Evolutionary conservation across 495 filamentous ascomycete species (phyloP).

Genomic region (Thermothielavioides terrestris): DNA sequence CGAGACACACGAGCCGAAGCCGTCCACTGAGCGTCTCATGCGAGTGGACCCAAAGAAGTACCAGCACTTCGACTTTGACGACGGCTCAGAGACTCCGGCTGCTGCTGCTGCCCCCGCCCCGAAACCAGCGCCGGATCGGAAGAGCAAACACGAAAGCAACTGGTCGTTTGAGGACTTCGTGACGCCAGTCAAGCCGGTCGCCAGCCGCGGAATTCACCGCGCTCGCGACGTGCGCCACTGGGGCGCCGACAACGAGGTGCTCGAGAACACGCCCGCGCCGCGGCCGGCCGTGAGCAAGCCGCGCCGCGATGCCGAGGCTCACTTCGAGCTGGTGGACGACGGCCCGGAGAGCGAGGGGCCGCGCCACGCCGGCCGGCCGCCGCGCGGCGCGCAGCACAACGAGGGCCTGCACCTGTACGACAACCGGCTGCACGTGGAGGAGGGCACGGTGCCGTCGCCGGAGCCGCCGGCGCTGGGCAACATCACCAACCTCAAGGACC

Average conservation of each 20-base stretch:
- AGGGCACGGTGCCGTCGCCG: slow-evolving; percentile 28
- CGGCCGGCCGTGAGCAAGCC: slow-evolving; percentile 52
- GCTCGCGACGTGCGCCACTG: slow-evolving; percentile 57
- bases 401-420: slow-evolving; percentile 66
- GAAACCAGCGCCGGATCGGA: slow-evolving; percentile 25
- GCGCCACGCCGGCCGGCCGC: slow-evolving; percentile 38
- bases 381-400: slow-evolving; percentile 47
- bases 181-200: slow-evolving; percentile 62
- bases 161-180: slow-evolving; percentile 84
- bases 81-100: slow-evolving; percentile 43
- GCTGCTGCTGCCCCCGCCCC: slow-evolving; percentile 28
- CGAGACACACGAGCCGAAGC: slow-evolving; percentile 29
- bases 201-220: slow-evolving; percentile 33
- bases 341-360: slow-evolving; percentile 35
- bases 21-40: slow-evolving; percentile 42
- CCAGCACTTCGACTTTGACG: slow-evolving; percentile 78
- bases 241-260: slow-evolving; percentile 58
- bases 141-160: slow-evolving; percentile 55
- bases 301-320: slow-evolving; percentile 67
- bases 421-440: slow-evolving; percentile 59
- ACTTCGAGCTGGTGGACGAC: slow-evolving; percentile 49
- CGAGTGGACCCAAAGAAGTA: slow-evolving; percentile 63
- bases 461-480: slow-evolving; percentile 41
- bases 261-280: slow-evolving; percentile 48
- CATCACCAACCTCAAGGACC: slow-evolving; percentile 57